These are phyloP conservation scores for Podospora anserina DNA, from an alignment of 495 filamentous ascomycete genomes.

Conservation along the genomic window DNA sequence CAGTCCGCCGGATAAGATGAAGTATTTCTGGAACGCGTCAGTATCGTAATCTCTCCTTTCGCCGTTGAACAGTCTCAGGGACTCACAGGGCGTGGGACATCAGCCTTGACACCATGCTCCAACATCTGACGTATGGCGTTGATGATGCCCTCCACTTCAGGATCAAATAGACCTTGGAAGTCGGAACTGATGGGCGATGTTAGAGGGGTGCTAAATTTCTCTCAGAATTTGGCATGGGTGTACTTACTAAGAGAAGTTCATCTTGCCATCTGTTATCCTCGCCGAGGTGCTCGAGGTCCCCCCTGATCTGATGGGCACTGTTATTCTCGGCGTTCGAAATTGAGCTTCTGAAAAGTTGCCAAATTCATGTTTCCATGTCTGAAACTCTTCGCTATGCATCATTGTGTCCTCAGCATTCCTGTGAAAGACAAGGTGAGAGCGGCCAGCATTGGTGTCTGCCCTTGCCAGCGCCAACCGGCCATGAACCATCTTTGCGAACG, in stretches of 20 bases:
- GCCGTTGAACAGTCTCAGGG: not conserved
- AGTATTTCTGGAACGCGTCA: not conserved
- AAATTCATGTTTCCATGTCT: conserved; percentile 1
- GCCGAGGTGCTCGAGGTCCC: not conserved
- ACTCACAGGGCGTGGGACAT: not conserved
- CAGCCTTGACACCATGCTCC: not conserved
- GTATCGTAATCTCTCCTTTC: not conserved
- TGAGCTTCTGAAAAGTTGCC: not conserved
- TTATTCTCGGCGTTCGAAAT: not conserved
- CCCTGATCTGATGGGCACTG: not conserved
- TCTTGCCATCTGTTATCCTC: not conserved
- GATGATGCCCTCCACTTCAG: conserved; percentile 1
- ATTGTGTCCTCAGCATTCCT: not conserved
- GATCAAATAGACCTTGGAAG: not conserved
- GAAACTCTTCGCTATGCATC: conserved; percentile 7
- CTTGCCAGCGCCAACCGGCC: not conserved
- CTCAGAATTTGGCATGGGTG: not conserved
- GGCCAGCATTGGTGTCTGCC: not conserved
- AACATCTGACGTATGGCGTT: not conserved
- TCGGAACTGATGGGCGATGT: not conserved
- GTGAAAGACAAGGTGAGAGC: not conserved
- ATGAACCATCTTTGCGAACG: not conserved
- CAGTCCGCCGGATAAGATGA: not conserved
- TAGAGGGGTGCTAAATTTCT: not conserved
- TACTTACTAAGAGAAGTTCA: conserved; percentile 8